These are phyloP conservation scores for Lactuca sativa DNA, from an alignment of 129 eudicot genomes.

Conservation along the genomic window DNA sequence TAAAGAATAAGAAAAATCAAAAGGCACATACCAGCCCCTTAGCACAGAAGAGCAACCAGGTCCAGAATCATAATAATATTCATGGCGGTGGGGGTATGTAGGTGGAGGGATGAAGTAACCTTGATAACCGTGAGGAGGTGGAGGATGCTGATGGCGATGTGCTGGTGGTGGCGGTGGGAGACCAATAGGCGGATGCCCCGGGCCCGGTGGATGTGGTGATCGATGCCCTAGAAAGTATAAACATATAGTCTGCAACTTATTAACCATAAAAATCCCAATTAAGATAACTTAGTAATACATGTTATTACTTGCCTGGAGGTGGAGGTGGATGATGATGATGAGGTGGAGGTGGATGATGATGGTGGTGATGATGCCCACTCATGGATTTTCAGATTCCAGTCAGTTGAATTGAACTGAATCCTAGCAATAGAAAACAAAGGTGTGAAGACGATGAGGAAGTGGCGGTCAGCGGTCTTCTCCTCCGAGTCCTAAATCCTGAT, in stretches of 20 bases:
- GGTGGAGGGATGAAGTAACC: constrained; percentile 25
- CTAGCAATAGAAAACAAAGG: too few species aligned
- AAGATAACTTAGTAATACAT: not conserved
- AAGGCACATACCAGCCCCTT: constrained; percentile 7
- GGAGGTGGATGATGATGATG: not conserved
- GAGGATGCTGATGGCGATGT: constrained; percentile 16
- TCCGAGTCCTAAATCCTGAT: too few species aligned
- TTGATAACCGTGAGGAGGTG: constrained; percentile 22
- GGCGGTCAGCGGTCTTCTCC: too few species aligned
- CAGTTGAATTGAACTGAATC: too few species aligned
- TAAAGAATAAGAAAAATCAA: not conserved
- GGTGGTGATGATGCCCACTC: too few species aligned
- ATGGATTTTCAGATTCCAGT: too few species aligned
- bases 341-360: too few species aligned
- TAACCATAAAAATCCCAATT: too few species aligned
- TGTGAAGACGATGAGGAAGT: too few species aligned
- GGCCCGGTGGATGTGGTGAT: constrained; percentile 17
- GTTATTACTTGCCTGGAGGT: constrained; percentile 19
- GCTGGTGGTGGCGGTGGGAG: constrained; percentile 16
- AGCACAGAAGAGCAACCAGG: constrained; percentile 17
- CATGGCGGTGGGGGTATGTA: not conserved
- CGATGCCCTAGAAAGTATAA: constrained; percentile 1
- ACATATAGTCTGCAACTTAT: not conserved
- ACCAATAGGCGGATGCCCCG: not conserved
- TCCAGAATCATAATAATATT: not conserved